phyloP scores from a whole-genome alignment of 768 basidiomycete genomes.

The Boletus subparvulus region DNA sequence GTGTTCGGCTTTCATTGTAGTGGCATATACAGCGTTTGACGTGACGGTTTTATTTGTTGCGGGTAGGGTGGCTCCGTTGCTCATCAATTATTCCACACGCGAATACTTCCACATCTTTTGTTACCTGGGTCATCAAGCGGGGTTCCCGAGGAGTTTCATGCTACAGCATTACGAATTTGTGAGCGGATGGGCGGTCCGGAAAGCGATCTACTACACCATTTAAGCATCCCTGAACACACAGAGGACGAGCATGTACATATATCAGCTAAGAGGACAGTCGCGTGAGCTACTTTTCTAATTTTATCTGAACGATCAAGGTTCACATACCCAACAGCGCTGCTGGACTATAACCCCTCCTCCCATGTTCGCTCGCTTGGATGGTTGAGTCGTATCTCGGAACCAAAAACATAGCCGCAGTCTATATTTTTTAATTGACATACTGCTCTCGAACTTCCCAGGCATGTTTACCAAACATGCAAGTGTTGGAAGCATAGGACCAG shows the following conservation, averaged over 20 bases:
- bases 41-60: neutral
- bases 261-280: conserved; percentile 20
- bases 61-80: conserved; percentile 34
- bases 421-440: conserved; percentile 11
- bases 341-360: conserved; percentile 7
- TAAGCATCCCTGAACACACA: neutral
- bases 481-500: neutral
- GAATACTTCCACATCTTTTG: conserved; percentile 34
- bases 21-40: conserved; percentile 4
- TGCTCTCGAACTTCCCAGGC: neutral
- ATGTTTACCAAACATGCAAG: neutral
- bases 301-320: neutral
- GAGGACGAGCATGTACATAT: conserved; percentile 7
- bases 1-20: conserved; percentile 35
- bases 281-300: conserved; percentile 17
- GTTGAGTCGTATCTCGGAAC: conserved; percentile 5
- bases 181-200: conserved; percentile 33
- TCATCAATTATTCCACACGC: conserved; percentile 36
- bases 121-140: conserved; percentile 27
- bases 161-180: conserved; percentile 24
- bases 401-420: conserved; percentile 4
- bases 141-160: conserved; percentile 33
- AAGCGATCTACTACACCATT: conserved; percentile 15
- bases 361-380: conserved; percentile 4
- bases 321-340: conserved; percentile 13